These are phyloP conservation scores for Lodderomyces theae DNA, from an alignment of 1,139 yeast genomes.

Conservation along the genomic window DNA sequence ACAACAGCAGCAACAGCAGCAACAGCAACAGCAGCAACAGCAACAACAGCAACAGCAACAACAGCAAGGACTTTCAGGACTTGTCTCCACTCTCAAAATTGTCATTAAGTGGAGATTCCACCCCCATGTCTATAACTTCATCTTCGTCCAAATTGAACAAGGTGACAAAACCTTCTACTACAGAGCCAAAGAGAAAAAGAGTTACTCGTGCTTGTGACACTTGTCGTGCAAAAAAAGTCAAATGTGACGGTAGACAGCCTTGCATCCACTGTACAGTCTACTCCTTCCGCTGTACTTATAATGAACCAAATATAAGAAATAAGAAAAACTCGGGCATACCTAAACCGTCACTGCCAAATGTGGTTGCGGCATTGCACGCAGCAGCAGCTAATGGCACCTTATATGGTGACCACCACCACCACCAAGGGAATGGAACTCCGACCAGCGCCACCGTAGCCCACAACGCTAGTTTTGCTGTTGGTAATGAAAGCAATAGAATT, in stretches of 20 bases:
- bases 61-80: background rate
- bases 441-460: too few species aligned
- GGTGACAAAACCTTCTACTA: constrained; percentile 1
- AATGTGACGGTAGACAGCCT: constrained; percentile 85
- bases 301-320: constrained; percentile 70
- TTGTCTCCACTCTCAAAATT: background rate
- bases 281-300: constrained; percentile 68
- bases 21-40: background rate
- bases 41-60: background rate
- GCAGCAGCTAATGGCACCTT: constrained; percentile 11
- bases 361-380: constrained; percentile 15
- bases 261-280: constrained; percentile 90
- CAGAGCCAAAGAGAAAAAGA: constrained; percentile 59
- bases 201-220: constrained; percentile 85
- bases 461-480: constrained; percentile 5
- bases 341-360: constrained; percentile 22
- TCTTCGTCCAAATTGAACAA: background rate
- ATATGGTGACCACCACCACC: background rate
- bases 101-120: background rate
- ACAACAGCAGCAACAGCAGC: too few species aligned
- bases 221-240: constrained; percentile 75
- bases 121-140: background rate
- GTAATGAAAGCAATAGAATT: too few species aligned
- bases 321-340: constrained; percentile 37
- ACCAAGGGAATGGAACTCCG: too few species aligned